Conservation (phyloP, 2,329 filamentous ascomycete species). For the Calonectria crousiana region DNA sequence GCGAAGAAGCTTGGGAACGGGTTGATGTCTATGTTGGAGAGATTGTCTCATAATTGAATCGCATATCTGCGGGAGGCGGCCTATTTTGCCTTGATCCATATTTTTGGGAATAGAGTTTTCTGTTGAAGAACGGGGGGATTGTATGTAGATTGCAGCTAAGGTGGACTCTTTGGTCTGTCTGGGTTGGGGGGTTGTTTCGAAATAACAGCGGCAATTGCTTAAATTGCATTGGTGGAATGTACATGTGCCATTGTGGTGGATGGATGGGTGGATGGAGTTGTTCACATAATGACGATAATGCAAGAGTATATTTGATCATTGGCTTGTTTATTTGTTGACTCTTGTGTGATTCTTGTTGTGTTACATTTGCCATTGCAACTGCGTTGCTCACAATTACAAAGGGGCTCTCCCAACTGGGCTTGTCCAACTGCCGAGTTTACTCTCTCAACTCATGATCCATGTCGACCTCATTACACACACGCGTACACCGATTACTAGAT, state of each 20-base stretch:
- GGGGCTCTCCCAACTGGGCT: neutral
- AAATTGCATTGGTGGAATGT: neutral
- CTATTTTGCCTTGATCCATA: slow-evolving; percentile 11
- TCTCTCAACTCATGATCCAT: neutral
- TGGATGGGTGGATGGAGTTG: neutral
- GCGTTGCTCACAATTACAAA: neutral
- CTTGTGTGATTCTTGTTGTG: neutral
- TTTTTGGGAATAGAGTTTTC: slow-evolving; percentile 1
- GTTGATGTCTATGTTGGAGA: slow-evolving; percentile 16
- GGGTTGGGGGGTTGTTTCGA: neutral
- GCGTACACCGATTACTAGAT: neutral
- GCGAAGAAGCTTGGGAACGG: neutral
- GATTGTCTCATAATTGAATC: slow-evolving; percentile 31
- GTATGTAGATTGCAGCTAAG: slow-evolving; percentile 7
- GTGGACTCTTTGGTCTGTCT: neutral
- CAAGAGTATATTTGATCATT: neutral
- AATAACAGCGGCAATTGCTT: neutral
- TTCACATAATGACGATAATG: slow-evolving; percentile 6
- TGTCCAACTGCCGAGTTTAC: neutral
- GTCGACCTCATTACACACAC: neutral
- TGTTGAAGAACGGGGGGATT: neutral
- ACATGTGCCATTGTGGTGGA: neutral
- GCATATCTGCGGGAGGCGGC: slow-evolving; percentile 14
- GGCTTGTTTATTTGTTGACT: neutral
- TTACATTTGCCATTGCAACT: neutral